Conservation (phyloP, 257 asterid species). For the Catharanthus roseus region DNA sequence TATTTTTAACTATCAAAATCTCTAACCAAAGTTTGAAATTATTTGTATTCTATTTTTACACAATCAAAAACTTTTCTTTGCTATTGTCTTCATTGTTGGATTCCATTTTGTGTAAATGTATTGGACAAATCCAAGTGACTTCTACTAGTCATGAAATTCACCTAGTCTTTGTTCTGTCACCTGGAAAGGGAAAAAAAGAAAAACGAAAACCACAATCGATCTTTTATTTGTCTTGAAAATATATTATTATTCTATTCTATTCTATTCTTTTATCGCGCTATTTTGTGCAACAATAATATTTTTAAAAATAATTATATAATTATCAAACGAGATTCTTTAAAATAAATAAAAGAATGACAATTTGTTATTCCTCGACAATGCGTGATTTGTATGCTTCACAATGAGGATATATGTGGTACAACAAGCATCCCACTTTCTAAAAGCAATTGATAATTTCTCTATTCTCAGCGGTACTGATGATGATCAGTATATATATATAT, state of each 20-base stretch:
- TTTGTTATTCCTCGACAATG: background rate
- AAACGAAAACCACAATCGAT: no score
- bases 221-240: background rate
- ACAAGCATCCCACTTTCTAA: slow-evolving; percentile 13
- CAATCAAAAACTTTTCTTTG: background rate
- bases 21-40: background rate
- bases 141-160: background rate
- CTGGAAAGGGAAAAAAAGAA: background rate
- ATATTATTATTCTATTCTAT: background rate
- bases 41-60: background rate
- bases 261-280: background rate
- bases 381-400: slow-evolving; percentile 7
- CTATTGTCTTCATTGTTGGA: slow-evolving; percentile 12
- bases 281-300: background rate
- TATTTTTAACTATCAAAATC: background rate
- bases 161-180: slow-evolving; percentile 1
- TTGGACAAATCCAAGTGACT: background rate
- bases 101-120: slow-evolving; percentile 5
- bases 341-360: no score
- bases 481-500: background rate
- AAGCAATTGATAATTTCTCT: background rate
- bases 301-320: no score
- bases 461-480: background rate
- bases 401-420: slow-evolving; percentile 2
- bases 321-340: background rate